Conservation (phyloP, 208 protist species). For the Leishmania braziliensis region DNA sequence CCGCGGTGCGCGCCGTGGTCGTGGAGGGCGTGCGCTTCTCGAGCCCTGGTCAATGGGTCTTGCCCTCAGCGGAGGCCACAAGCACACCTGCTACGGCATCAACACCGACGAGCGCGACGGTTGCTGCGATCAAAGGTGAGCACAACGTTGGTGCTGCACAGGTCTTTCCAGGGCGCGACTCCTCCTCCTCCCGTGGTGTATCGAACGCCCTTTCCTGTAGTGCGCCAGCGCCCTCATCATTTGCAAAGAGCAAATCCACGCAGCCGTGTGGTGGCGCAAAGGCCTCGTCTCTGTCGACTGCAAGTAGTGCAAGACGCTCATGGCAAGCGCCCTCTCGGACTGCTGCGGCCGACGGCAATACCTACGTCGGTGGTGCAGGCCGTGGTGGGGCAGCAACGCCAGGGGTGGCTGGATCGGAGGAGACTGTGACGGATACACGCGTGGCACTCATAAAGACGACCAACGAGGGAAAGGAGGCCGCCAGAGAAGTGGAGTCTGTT, state of each 20-base stretch:
- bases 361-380: neutral
- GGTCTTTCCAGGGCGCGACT: neutral
- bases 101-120: neutral
- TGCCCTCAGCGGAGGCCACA: neutral
- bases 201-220: neutral
- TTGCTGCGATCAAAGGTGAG: neutral
- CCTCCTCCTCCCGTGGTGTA: neutral
- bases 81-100: neutral
- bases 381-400: neutral
- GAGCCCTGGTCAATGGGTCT: neutral
- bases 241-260: neutral
- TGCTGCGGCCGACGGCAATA: neutral
- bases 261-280: neutral
- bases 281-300: neutral
- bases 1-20: constrained; percentile 14
- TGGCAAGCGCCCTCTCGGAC: neutral
- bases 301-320: neutral
- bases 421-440: neutral
- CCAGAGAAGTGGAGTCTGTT: neutral
- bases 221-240: neutral
- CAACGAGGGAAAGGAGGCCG: neutral
- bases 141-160: neutral
- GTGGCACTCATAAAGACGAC: neutral
- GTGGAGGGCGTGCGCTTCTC: constrained; percentile 17
- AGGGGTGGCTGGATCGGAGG: neutral